Conservation (phyloP, 208 protist genomes). For the Wallacemonas sp. region DNA sequence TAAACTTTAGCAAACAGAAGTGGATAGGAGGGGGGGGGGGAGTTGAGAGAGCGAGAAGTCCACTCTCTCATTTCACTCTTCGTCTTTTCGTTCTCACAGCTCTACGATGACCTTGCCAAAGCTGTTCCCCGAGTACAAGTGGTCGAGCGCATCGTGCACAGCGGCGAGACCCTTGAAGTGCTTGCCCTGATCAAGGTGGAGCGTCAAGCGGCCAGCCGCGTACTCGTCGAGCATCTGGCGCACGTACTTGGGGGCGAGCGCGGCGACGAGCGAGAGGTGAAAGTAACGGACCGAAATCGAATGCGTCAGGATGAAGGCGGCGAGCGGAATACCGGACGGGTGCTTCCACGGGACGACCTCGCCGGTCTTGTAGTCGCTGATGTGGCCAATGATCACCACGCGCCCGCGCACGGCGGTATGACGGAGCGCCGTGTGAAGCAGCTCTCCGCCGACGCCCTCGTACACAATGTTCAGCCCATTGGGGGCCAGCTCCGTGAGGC, state of each 20-base stretch:
- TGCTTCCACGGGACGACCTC: constrained; percentile 6
- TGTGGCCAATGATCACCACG: constrained; percentile 76
- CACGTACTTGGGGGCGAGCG: constrained; percentile 28
- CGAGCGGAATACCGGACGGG: constrained; percentile 16
- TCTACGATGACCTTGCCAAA: constrained; percentile 71
- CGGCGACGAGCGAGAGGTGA: constrained; percentile 44
- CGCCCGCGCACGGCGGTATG: constrained; percentile 66
- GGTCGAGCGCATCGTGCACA: constrained; percentile 69
- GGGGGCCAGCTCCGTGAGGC: constrained; percentile 50
- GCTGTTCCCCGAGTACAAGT: constrained; percentile 66
- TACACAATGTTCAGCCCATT: constrained; percentile 86
- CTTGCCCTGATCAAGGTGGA: constrained; percentile 15
- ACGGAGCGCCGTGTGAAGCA: constrained; percentile 68
- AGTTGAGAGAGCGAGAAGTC: no score
- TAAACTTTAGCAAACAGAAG: no score
- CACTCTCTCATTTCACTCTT: no score
- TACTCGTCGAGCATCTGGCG: constrained; percentile 28
- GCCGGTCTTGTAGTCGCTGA: constrained; percentile 65
- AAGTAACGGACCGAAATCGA: constrained; percentile 53
- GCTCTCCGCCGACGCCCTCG: constrained; percentile 84
- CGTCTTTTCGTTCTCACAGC: constrained; percentile 20
- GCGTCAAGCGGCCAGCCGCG: constrained; percentile 20
- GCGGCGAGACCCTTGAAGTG: constrained; percentile 57
- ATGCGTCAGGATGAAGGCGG: constrained; percentile 11
- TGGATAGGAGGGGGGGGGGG: no score